Evolutionary conservation across 2,329 filamentous ascomycete genomes (phyloP).

Genomic region (Raffaelea ambrosiae): DNA sequence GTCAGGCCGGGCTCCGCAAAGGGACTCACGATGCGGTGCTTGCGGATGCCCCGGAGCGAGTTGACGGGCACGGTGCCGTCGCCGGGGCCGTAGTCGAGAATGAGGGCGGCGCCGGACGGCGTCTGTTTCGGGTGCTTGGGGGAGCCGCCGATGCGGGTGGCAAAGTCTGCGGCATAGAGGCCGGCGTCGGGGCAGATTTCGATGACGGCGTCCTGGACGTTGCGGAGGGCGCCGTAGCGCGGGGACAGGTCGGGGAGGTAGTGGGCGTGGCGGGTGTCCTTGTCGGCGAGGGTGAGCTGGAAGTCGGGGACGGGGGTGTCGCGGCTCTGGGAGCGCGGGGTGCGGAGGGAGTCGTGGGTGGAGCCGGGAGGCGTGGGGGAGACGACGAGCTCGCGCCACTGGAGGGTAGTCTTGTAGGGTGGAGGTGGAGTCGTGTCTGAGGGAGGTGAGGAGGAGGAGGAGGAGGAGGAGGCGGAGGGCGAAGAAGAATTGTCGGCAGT

Average conservation of each 20-base stretch:
- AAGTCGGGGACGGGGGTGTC: constrained; percentile 64
- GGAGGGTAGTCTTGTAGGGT: constrained; percentile 25
- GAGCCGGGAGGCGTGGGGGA: constrained; percentile 52
- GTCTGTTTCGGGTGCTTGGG: constrained; percentile 41
- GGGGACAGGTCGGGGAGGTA: constrained; percentile 76
- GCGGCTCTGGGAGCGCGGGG: constrained; percentile 41
- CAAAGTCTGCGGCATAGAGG: constrained; percentile 73
- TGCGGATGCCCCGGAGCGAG: constrained; percentile 79
- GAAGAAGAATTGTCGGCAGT: constrained; percentile 32
- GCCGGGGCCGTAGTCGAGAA: constrained; percentile 86
- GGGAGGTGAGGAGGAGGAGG: constrained; percentile 25
- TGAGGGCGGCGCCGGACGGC: constrained; percentile 80
- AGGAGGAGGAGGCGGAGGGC: constrained; percentile 7
- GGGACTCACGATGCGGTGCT: constrained; percentile 68
- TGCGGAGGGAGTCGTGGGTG: constrained; percentile 44
- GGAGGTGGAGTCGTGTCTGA: constrained; percentile 26
- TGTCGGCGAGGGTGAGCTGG: constrained; percentile 68
- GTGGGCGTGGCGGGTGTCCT: constrained; percentile 71
- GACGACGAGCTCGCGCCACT: constrained; percentile 81
- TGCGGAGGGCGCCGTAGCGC: constrained; percentile 62
- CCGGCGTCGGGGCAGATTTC: constrained; percentile 87
- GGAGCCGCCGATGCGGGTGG: constrained; percentile 71
- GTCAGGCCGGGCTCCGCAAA: constrained; percentile 73
- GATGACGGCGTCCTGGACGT: constrained; percentile 61
- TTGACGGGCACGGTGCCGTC: constrained; percentile 69